These are phyloP conservation scores for Chaetothyriales sp. DNA, from an alignment of 2,329 filamentous ascomycete species.

Conservation along the genomic window DNA sequence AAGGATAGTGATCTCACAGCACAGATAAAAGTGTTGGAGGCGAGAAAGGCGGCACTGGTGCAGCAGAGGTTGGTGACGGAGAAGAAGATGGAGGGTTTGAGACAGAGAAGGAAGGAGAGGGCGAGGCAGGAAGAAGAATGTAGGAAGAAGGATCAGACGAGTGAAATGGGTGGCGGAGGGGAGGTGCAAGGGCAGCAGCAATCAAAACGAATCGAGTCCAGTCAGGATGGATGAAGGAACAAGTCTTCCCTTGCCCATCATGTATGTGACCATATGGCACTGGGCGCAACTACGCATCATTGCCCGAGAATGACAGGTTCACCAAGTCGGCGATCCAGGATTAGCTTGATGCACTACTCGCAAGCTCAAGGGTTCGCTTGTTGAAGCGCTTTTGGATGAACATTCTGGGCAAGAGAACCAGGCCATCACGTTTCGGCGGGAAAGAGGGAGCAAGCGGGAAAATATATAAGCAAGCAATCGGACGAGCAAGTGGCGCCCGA, in stretches of 20 bases:
- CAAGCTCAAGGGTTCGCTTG: not conserved
- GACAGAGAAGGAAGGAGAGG: not conserved
- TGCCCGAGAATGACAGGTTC: too few species aligned
- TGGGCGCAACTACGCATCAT: too few species aligned
- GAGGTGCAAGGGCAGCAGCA: not conserved
- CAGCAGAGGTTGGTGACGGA: conserved; percentile 5
- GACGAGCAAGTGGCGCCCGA: not conserved
- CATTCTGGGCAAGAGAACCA: not conserved
- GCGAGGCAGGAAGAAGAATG: not conserved
- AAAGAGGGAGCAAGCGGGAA: not conserved
- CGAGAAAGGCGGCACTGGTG: not conserved
- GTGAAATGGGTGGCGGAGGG: not conserved
- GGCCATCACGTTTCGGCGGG: not conserved
- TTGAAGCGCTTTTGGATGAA: not conserved
- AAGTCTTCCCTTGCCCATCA: too few species aligned
- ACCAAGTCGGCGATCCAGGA: too few species aligned
- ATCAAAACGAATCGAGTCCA: not conserved
- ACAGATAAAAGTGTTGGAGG: conserved; percentile 7
- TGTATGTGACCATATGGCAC: too few species aligned
- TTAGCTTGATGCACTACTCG: too few species aligned
- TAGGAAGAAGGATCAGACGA: not conserved
- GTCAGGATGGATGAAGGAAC: too few species aligned
- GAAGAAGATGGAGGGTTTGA: conserved; percentile 2
- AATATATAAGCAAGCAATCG: not conserved
- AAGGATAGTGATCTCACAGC: conserved; percentile 10